Base-by-base conservation (phyloP, 2,329 filamentous ascomycete genomes). In the Diatrype stigma region DNA sequence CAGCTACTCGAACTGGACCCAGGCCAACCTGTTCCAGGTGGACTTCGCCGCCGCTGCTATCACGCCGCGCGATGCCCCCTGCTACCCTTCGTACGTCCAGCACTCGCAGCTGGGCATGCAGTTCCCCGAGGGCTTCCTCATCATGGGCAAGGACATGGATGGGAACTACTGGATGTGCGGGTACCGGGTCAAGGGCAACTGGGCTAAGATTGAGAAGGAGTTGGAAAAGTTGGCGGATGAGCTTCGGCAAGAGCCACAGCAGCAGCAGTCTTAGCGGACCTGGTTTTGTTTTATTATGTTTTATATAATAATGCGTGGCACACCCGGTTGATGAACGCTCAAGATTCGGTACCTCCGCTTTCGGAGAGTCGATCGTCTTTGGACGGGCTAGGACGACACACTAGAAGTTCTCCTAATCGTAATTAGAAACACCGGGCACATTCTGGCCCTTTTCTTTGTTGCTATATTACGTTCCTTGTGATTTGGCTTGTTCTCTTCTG, bases 1-100 rank as follows among this genome's bases (percentile, higher is more conserved):
- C 7, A 62, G 56, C 17, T 64, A 61, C 47, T 64, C 65, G 3
- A 69, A 70, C 55, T 70, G 67, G 67, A 45, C 49, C 48, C 65
- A 66, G 55, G 62, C 64, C 2, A 56, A 53, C 12, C 37, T 65
- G 44, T 67, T 58, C 50, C 51, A 59, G 22, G 40, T 56, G 2
- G 64, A 71, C 50, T 61, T 68, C 49, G 59, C 63, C 2, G 53
- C 59, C 1, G 65, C 66, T 11, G 30, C 50, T 7, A 42, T 42
- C 11, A 23, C 23, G 26, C 46, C 46, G 30, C 38, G 35, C 6
- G 30, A 23, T n/a, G 51, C 30, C 42, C 48, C 57, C 3, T 56
- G 50, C 19, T 51, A 32, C 44, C 58, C 61, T 2, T 52, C 44
- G 2, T 66, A 63, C 42, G 56, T 66, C 11, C 63, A 65, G 50